Base-by-base conservation (phyloP, 2,329 filamentous ascomycete species). In the Ophiostoma sp. region DNA sequence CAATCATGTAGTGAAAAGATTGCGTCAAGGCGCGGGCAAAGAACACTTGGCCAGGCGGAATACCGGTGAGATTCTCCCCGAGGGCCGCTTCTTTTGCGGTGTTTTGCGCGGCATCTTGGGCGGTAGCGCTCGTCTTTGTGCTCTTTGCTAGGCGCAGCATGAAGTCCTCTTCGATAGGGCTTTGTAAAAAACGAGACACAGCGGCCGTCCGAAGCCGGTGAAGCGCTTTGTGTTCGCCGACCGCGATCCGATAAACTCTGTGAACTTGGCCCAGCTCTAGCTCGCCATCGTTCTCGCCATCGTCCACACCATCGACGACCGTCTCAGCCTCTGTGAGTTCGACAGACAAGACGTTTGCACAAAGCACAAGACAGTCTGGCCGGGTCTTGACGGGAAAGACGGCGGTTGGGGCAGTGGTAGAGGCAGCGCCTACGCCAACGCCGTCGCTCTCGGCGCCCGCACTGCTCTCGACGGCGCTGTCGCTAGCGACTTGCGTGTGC, bases 281-380 rank as follows among this genome's bases (percentile, higher is more conserved):
- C 67, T 48, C 15, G 33, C 68, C 44, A 15, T 48, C 44, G 17
- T n/a, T n/a, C n/a, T n/a, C n/a, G n/a, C n/a, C n/a, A n/a, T n/a
- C n/a, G n/a, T 68, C 66, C 31, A 11, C 33, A 27, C 3, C 62
- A 10, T 27, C 64, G 44, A 62, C 48, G 33, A 36, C 35, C 35
- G 35, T 36, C 6, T 68, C 67, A 44, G 39, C 64, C n/a, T 41
- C 15, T 27, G 15, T 17, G 31, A 20, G 13, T 27, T 17, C 27
- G 6, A 6, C 27, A 10, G 27, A 17, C 15, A 68, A 62, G 48
- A 70, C 36, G 36, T 72, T 39, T 3, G 71, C 69, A 23, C 71
- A 71, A 17, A 71, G 67, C 41, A 72, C 65, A 44, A 69, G 67
- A 27, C 71, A 71, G 67, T 71, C 71, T 13, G 71, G 71, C 57